Conservation (phyloP, 148 eudicot genomes). For the Beta vulgaris region DNA sequence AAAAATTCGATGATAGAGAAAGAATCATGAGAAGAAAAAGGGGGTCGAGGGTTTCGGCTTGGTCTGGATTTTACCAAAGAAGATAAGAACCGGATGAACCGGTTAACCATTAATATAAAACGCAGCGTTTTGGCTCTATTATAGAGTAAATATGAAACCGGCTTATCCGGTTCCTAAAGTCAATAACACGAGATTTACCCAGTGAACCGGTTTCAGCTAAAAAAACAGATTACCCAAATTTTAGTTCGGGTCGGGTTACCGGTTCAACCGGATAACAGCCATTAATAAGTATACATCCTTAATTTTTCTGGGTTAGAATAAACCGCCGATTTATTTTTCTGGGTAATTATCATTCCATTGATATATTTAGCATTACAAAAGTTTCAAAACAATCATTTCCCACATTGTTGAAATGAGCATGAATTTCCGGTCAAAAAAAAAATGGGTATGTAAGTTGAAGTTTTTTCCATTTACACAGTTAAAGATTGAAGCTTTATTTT, state of each 20-base stretch:
- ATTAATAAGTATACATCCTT: neutral
- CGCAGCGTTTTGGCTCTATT: constrained; percentile 8
- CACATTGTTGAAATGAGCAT: no score
- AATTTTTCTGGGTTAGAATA: neutral
- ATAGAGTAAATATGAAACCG: constrained; percentile 25
- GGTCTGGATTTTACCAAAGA: constrained; percentile 18
- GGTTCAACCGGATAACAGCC: neutral
- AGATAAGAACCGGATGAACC: constrained; percentile 61
- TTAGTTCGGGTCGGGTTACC: neutral
- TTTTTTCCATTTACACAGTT: no score
- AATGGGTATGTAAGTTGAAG: no score
- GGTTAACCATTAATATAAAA: constrained; percentile 35
- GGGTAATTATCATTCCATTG: no score
- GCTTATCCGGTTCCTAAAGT: constrained; percentile 29
- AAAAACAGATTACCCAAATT: constrained; percentile 23
- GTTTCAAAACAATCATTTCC: no score
- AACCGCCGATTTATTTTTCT: neutral
- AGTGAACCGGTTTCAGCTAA: constrained; percentile 32
- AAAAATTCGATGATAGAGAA: constrained; percentile 15
- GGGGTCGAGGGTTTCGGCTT: constrained; percentile 28
- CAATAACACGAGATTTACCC: constrained; percentile 15
- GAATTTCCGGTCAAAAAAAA: no score
- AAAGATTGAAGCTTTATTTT: no score
- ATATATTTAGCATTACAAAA: no score
- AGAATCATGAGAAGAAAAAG: constrained; percentile 11